These are phyloP conservation scores for Paraleonurus japonicus DNA, from an alignment of 257 asterid species.

Conservation along the genomic window DNA sequence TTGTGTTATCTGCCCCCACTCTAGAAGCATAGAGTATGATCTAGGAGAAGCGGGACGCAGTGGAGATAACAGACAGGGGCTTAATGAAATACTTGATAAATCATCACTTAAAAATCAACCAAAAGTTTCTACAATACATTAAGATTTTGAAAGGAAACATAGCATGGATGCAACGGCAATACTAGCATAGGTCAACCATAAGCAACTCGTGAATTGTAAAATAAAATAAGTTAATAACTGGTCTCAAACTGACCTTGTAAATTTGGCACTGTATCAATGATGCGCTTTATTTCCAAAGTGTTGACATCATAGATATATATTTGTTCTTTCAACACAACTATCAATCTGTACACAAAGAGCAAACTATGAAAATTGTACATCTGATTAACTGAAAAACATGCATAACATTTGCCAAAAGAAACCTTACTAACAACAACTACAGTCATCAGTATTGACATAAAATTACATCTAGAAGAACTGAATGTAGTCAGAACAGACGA, in stretches of 20 bases:
- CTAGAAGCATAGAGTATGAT: constrained; percentile 11
- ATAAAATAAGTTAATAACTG: neutral
- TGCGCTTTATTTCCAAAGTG: constrained; percentile 61
- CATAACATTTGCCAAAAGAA: constrained; percentile 9
- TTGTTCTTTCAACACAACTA: constrained; percentile 77
- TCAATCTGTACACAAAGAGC: constrained; percentile 57
- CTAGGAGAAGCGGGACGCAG: too few species aligned
- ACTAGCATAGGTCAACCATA: constrained; percentile 3
- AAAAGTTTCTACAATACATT: neutral
- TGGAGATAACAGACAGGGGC: neutral
- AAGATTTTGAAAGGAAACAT: neutral
- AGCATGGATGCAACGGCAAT: neutral
- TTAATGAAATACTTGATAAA: neutral
- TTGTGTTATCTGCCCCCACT: neutral
- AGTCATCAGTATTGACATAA: neutral
- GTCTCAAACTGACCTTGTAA: constrained; percentile 55
- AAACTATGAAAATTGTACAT: constrained; percentile 11
- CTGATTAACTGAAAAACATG: constrained; percentile 17
- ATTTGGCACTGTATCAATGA: constrained; percentile 84
- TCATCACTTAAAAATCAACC: neutral
- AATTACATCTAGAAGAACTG: neutral
- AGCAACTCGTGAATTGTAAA: neutral
- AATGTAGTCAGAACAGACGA: constrained; percentile 4
- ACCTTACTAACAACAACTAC: constrained; percentile 18
- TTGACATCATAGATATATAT: constrained; percentile 73